A percentile compares a stretch with the other conserved stretches of the same genome.
These are phyloP conservation scores for Chaetomiaceae sp. DNA, from an alignment of 2,329 filamentous ascomycete species.

Conservation along the genomic window DNA sequence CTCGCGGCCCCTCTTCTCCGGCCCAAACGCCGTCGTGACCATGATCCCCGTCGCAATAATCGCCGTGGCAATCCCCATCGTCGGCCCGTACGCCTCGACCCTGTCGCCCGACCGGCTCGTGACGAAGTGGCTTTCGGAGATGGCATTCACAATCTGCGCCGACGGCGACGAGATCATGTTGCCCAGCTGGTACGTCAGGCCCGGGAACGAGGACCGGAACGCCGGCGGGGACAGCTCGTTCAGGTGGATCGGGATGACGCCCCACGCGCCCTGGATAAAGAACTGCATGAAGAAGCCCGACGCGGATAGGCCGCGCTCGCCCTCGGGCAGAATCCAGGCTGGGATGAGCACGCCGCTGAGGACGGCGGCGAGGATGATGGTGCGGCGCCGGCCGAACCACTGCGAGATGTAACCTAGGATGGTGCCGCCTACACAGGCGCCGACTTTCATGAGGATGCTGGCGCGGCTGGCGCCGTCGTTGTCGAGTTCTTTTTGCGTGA, in stretches of 20 bases:
- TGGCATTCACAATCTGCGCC: slow-evolving; percentile 72
- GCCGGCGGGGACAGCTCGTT: slow-evolving; percentile 68
- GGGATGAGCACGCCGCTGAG: slow-evolving; percentile 61
- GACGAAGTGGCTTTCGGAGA: slow-evolving; percentile 60
- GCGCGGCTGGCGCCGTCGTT: slow-evolving; percentile 64
- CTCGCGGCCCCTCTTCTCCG: slow-evolving; percentile 66
- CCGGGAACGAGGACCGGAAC: slow-evolving; percentile 67
- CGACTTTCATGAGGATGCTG: slow-evolving; percentile 76
- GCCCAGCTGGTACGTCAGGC: slow-evolving; percentile 68
- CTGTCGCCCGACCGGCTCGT: slow-evolving; percentile 48
- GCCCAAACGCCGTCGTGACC: slow-evolving; percentile 64
- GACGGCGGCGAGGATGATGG: slow-evolving; percentile 58
- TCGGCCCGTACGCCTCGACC: slow-evolving; percentile 67
- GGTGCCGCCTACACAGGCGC: slow-evolving; percentile 69
- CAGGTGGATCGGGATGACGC: slow-evolving; percentile 67
- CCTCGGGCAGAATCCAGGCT: slow-evolving; percentile 64
- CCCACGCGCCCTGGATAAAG: slow-evolving; percentile 63
- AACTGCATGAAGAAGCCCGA: slow-evolving; percentile 67
- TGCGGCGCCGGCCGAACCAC: slow-evolving; percentile 67
- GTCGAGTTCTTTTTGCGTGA: slow-evolving; percentile 63
- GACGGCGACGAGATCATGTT: slow-evolving; percentile 71
- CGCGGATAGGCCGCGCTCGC: slow-evolving; percentile 55
- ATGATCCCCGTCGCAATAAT: slow-evolving; percentile 70
- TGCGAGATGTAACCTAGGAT: slow-evolving; percentile 72
- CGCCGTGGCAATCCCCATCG: slow-evolving; percentile 71